These are phyloP conservation scores for Backusella westeae DNA, from an alignment of 192 early-diverging fungal species.

Conservation along the genomic window DNA sequence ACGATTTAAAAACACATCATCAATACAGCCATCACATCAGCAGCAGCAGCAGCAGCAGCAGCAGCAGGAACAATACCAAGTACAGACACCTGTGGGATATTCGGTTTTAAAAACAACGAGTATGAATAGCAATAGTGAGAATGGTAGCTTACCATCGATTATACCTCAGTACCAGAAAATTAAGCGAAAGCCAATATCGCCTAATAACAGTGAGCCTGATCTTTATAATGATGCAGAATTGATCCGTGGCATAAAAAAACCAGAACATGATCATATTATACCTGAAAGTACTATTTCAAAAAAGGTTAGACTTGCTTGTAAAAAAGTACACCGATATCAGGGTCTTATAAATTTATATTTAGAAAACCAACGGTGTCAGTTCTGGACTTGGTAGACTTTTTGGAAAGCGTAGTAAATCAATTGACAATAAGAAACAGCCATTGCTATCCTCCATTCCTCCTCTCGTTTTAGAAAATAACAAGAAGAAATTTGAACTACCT, in stretches of 20 bases:
- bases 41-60: neutral
- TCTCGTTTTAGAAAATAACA: neutral
- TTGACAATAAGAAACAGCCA: neutral
- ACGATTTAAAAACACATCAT: neutral
- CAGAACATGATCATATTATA: neutral
- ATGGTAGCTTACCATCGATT: neutral
- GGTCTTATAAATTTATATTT: neutral
- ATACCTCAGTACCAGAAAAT: constrained; percentile 5
- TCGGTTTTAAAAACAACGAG: neutral
- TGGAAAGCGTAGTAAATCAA: neutral
- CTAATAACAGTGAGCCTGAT: neutral
- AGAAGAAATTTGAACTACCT: neutral
- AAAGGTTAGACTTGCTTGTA: neutral
- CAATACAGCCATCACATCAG: neutral
- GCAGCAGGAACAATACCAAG: no score
- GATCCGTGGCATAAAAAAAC: neutral
- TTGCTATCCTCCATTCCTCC: neutral
- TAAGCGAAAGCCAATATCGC: neutral
- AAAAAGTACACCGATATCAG: neutral
- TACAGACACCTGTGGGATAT: neutral
- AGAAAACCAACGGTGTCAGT: neutral
- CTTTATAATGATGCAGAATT: neutral
- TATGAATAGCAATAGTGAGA: neutral
- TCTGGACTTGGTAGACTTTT: neutral
- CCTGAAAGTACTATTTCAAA: neutral